Percentiles rank a stretch among this genome's conserved stretches.
phyloP scores from a whole-genome alignment of 352 stramenopile species.

The Globisporangium iwayamae region DNA sequence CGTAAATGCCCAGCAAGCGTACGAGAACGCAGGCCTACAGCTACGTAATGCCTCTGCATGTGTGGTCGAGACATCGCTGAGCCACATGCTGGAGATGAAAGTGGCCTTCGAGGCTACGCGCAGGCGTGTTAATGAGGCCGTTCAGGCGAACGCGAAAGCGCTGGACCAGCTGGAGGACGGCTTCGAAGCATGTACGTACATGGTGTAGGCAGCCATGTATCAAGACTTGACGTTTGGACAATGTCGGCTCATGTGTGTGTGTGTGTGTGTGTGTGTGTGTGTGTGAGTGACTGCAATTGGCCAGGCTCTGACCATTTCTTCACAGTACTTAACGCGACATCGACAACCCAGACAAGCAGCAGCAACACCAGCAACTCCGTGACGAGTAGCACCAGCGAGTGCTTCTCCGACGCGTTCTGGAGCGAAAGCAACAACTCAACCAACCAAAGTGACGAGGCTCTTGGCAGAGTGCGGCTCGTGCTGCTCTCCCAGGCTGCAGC shows the following conservation, averaged over 20 bases:
- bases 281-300: not conserved
- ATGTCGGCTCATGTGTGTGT: not conserved
- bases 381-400: not conserved
- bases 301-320: constrained; percentile 11
- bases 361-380: not conserved
- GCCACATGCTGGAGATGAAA: not conserved
- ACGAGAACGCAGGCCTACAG: constrained; percentile 26
- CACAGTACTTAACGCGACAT: not conserved
- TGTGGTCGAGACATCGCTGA: constrained; percentile 19
- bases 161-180: constrained; percentile 15
- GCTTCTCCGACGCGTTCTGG: constrained; percentile 5
- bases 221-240: not conserved
- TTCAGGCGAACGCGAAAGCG: constrained; percentile 1
- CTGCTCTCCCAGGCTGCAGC: constrained; percentile 3
- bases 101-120: not conserved
- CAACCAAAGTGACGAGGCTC: not conserved
- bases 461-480: not conserved
- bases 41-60: constrained; percentile 33
- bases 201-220: not conserved
- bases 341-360: not conserved
- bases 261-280: not conserved
- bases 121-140: not conserved
- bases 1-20: constrained; percentile 22
- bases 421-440: not conserved
- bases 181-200: constrained; percentile 7